phyloP scores from a whole-genome alignment of 768 basidiomycete species.

The Boletus rubescentipes region DNA sequence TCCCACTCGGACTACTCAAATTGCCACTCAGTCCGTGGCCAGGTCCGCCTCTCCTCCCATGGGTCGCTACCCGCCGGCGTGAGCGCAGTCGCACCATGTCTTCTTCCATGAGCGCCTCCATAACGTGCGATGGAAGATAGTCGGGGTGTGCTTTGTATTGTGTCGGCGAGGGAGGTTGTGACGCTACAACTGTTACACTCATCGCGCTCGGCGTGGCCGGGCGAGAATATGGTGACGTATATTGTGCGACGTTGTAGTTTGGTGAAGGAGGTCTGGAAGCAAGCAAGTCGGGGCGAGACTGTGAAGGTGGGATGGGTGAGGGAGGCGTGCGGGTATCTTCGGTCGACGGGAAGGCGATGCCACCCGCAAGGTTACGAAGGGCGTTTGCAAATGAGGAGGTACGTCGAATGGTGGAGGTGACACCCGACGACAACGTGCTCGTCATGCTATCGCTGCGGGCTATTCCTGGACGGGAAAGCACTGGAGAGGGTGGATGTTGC shows the following conservation, averaged over 20 bases:
- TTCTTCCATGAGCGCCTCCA: slow-evolving; percentile 88
- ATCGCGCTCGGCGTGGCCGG: slow-evolving; percentile 44
- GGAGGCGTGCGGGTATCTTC: slow-evolving; percentile 52
- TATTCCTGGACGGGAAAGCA: slow-evolving; percentile 46
- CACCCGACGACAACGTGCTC: slow-evolving; percentile 57
- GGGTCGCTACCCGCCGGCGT: slow-evolving; percentile 46
- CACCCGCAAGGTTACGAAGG: slow-evolving; percentile 65
- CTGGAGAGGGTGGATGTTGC: slow-evolving; percentile 47
- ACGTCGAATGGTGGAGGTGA: slow-evolving; percentile 67
- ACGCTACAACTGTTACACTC: slow-evolving; percentile 20
- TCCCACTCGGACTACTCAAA: slow-evolving; percentile 68
- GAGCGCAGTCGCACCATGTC: slow-evolving; percentile 90
- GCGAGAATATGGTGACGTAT: slow-evolving; percentile 71
- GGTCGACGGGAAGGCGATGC: slow-evolving; percentile 64
- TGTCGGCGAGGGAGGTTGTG: slow-evolving; percentile 34
- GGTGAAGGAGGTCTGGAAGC: slow-evolving; percentile 77
- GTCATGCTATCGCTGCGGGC: slow-evolving; percentile 63
- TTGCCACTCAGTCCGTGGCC: slow-evolving; percentile 39
- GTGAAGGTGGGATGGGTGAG: slow-evolving; percentile 26
- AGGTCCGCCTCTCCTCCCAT: slow-evolving; percentile 43
- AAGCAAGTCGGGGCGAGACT: slow-evolving; percentile 25
- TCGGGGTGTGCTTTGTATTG: slow-evolving; percentile 41
- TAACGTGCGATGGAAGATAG: slow-evolving; percentile 74
- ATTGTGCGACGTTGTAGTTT: slow-evolving; percentile 74
- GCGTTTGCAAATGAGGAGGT: slow-evolving; percentile 82